A percentile compares a stretch with the other conserved stretches of the same genome.
These are phyloP conservation scores for Eucalyptus regnans DNA, from an alignment of 345 rosid species.

Conservation along the genomic window DNA sequence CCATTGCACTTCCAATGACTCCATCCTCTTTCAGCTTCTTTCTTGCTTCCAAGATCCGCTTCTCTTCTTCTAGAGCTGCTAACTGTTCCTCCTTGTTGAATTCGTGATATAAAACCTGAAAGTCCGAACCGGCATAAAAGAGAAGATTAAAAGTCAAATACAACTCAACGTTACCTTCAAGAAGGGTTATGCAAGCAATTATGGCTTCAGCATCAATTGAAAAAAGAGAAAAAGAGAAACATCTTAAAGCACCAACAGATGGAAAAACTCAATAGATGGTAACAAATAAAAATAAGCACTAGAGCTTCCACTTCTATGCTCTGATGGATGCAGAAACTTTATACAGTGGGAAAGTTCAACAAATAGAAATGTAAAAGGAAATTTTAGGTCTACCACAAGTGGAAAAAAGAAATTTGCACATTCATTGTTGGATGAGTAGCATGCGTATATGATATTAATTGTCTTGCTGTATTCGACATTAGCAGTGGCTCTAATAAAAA, in stretches of 20 bases:
- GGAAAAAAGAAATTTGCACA: background rate
- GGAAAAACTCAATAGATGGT: background rate
- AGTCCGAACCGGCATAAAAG: background rate
- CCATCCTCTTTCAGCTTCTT: constrained; percentile 89
- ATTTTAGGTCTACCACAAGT: background rate
- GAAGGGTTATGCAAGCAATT: background rate
- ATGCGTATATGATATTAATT: background rate
- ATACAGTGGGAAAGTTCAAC: background rate
- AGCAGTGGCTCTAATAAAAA: background rate
- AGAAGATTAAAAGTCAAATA: background rate
- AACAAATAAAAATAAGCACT: background rate
- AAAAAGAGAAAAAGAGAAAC: background rate
- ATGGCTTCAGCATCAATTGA: background rate
- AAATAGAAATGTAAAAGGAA: background rate
- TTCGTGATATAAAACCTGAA: constrained; percentile 60
- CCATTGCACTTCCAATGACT: constrained; percentile 84
- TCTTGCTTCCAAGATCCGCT: constrained; percentile 58
- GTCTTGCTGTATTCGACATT: background rate
- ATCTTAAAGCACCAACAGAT: background rate
- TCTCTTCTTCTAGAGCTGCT: constrained; percentile 82
- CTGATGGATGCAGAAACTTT: background rate
- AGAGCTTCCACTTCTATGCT: background rate
- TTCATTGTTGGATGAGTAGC: background rate
- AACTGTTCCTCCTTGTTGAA: constrained; percentile 66
- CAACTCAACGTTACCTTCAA: background rate